Evolutionary conservation across 2,329 filamentous ascomycete species (phyloP).

Genomic region (Arthrobotrys entomopaga): DNA sequence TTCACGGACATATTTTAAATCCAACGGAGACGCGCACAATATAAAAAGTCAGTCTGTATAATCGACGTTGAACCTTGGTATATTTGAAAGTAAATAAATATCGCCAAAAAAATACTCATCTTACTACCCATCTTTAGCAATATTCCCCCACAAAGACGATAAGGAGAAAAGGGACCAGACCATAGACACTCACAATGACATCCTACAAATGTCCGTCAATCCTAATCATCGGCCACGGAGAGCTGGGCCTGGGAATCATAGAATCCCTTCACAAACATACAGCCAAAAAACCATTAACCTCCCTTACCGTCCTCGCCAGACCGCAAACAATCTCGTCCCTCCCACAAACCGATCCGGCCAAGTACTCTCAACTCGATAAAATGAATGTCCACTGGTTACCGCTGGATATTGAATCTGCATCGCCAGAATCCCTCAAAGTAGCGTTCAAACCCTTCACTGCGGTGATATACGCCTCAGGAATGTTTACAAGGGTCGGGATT

Average conservation of each 20-base stretch:
- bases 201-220: slow-evolving; percentile 39
- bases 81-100: no score
- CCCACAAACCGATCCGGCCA: slow-evolving; percentile 35
- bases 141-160: neutral
- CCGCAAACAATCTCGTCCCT: slow-evolving; percentile 47
- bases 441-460: slow-evolving; percentile 43
- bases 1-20: no score
- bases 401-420: slow-evolving; percentile 27
- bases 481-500: slow-evolving; percentile 24
- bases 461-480: slow-evolving; percentile 34
- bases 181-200: slow-evolving; percentile 11
- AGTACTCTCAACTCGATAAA: slow-evolving; percentile 40
- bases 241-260: slow-evolving; percentile 36
- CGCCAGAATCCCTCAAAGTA: slow-evolving; percentile 15
- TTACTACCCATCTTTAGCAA: no score
- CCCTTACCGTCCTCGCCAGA: slow-evolving; percentile 42
- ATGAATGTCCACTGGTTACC: slow-evolving; percentile 42
- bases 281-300: slow-evolving; percentile 32
- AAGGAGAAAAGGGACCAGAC: slow-evolving; percentile 1
- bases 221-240: slow-evolving; percentile 47
- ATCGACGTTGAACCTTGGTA: no score
- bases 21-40: no score
- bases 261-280: slow-evolving; percentile 23
- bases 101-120: no score
- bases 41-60: no score